Evolutionary conservation across 768 basidiomycete species (phyloP).

Genomic region (Naematelia aurantialba): DNA sequence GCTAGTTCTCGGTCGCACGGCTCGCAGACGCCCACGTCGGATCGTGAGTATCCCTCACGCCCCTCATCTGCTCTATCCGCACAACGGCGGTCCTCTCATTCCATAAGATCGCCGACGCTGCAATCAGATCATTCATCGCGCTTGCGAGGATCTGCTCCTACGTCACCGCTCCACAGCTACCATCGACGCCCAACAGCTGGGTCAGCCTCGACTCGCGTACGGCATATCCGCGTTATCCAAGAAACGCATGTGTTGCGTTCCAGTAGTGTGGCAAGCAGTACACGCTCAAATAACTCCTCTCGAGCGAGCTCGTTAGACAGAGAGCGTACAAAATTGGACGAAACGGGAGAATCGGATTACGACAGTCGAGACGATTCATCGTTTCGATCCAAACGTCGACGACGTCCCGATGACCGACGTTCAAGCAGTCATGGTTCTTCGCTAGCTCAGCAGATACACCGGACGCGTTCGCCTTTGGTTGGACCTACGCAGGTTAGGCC

Average conservation of each 20-base stretch:
- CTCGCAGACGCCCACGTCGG: slow-evolving; percentile 84
- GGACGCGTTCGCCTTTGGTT: slow-evolving; percentile 64
- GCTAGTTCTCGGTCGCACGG: slow-evolving; percentile 60
- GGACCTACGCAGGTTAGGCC: slow-evolving; percentile 24
- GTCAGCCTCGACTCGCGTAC: slow-evolving; percentile 58
- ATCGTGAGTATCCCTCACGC: slow-evolving; percentile 70
- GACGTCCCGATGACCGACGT: slow-evolving; percentile 53
- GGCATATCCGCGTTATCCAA: slow-evolving; percentile 54
- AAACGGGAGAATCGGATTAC: slow-evolving; percentile 22
- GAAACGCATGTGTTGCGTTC: slow-evolving; percentile 55
- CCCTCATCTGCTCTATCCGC: slow-evolving; percentile 65
- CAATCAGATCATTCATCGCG: slow-evolving; percentile 63
- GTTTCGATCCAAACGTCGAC: slow-evolving; percentile 57
- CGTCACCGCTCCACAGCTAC: slow-evolving; percentile 72
- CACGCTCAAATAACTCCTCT: slow-evolving; percentile 59
- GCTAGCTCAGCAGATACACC: slow-evolving; percentile 55
- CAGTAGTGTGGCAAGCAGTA: slow-evolving; percentile 72
- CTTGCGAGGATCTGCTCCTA: slow-evolving; percentile 53
- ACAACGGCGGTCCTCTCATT: slow-evolving; percentile 56
- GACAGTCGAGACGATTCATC: slow-evolving; percentile 48
- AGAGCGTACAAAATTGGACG: slow-evolving; percentile 51
- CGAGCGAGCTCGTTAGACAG: slow-evolving; percentile 65
- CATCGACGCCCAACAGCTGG: slow-evolving; percentile 77
- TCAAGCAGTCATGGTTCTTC: slow-evolving; percentile 47
- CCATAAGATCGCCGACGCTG: slow-evolving; percentile 69